phyloP scores from a whole-genome alignment of 1,139 yeast genomes.

The Yamadazyma atlantica region DNA sequence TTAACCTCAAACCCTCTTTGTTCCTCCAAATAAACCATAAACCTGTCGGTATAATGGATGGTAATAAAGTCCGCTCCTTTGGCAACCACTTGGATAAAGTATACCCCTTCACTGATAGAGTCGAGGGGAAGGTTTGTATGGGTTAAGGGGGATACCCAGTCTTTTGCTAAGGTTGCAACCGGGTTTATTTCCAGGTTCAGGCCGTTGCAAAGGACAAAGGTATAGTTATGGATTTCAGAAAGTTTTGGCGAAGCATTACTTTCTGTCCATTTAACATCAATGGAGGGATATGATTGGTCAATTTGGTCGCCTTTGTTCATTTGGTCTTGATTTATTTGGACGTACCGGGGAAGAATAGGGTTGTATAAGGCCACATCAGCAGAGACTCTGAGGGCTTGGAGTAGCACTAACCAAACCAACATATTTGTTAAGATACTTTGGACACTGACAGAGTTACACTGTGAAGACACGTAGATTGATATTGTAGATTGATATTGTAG shows the following conservation, averaged over 20 bases:
- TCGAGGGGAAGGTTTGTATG: too few relatives aligned
- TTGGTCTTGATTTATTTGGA: too few relatives aligned
- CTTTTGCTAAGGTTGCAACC: not conserved
- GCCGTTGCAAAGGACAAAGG: not conserved
- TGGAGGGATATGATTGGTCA: too few relatives aligned
- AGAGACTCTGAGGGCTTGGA: not conserved
- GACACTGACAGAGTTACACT: too few relatives aligned
- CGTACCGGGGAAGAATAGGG: too few relatives aligned
- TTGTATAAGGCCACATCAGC: constrained; percentile 1
- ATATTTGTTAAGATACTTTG: too few relatives aligned
- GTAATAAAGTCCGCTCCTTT: not conserved
- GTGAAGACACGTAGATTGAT: too few relatives aligned
- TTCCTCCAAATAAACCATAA: not conserved
- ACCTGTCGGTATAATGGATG: not conserved
- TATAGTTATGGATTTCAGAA: not conserved
- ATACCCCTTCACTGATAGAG: not conserved
- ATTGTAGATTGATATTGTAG: too few relatives aligned
- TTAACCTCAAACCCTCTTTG: not conserved
- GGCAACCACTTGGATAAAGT: not conserved
- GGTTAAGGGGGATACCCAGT: too few relatives aligned
- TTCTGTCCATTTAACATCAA: not conserved
- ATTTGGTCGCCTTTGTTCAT: too few relatives aligned
- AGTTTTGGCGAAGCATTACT: not conserved
- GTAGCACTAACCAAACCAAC: too few relatives aligned
- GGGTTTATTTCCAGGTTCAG: not conserved